These are phyloP conservation scores for Pistacia atlantica DNA, from an alignment of 345 rosid species.

Conservation along the genomic window DNA sequence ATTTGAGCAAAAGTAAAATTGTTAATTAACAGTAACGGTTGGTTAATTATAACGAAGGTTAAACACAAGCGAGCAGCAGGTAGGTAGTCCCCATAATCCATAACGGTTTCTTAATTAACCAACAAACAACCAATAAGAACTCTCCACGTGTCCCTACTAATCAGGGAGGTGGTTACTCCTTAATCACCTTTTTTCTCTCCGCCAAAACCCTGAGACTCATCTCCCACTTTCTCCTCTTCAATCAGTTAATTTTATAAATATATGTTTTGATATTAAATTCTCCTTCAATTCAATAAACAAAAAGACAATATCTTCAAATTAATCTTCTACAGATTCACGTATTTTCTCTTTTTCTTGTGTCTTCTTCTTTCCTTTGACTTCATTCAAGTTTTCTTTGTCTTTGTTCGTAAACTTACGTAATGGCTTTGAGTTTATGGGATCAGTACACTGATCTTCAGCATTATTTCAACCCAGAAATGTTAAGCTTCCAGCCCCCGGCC, in stretches of 20 bases:
- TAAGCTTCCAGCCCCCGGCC: not conserved
- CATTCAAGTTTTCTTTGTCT: not conserved
- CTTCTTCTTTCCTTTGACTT: conserved; percentile 1
- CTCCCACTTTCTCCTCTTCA: not conserved
- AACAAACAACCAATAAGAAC: not conserved
- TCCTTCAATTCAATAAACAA: too few relatives aligned
- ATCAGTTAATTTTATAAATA: too few relatives aligned
- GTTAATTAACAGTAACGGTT: too few relatives aligned
- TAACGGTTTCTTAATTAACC: too few relatives aligned
- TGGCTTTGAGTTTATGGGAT: conserved; percentile 39
- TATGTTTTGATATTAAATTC: too few relatives aligned
- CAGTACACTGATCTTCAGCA: conserved; percentile 14
- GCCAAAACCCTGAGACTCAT: not conserved
- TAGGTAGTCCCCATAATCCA: too few relatives aligned
- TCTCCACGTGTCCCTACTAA: conserved; percentile 2
- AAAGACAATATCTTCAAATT: conserved; percentile 24
- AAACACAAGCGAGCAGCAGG: too few relatives aligned
- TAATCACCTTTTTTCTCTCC: too few relatives aligned
- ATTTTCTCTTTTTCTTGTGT: not conserved
- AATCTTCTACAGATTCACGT: conserved; percentile 1
- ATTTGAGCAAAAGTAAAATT: too few relatives aligned
- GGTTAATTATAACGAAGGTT: too few relatives aligned
- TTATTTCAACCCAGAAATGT: conserved; percentile 10
- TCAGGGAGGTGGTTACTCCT: conserved; percentile 5
- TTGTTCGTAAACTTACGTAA: not conserved